Conservation (phyloP, 2,329 filamentous ascomycete species). For the Ceratocystis eucalypticola region DNA sequence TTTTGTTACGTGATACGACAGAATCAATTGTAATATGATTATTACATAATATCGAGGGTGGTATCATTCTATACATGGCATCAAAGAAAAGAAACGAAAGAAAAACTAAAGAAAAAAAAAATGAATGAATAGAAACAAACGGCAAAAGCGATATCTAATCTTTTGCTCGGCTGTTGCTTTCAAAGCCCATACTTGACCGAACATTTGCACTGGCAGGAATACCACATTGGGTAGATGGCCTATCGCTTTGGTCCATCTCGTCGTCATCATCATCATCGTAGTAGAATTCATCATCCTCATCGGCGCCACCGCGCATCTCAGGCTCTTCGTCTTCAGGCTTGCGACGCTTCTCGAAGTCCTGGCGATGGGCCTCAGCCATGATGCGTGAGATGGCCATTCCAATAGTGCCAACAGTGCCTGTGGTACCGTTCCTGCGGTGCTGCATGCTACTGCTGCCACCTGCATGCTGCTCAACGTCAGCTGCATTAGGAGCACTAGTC, state of each 20-base stretch:
- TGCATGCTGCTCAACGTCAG: slow-evolving; percentile 12
- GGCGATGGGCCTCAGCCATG: slow-evolving; percentile 71
- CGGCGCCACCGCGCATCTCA: slow-evolving; percentile 21
- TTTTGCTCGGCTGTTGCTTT: slow-evolving; percentile 2
- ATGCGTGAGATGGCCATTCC: slow-evolving; percentile 41
- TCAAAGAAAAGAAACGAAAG: background rate
- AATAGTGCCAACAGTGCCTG: slow-evolving; percentile 18
- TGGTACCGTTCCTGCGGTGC: slow-evolving; percentile 21
- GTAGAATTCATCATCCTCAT: slow-evolving; percentile 20
- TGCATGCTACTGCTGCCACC: slow-evolving; percentile 21
- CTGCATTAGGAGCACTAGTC: background rate
- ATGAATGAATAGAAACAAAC: background rate
- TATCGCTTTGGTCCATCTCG: slow-evolving; percentile 21
- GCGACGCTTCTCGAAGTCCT: slow-evolving; percentile 79
- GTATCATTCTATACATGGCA: background rate
- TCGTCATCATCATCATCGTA: slow-evolving; percentile 24
- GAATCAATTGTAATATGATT: background rate
- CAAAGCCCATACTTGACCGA: slow-evolving; percentile 5
- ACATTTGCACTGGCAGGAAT: background rate
- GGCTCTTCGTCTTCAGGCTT: slow-evolving; percentile 24
- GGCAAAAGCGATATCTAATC: slow-evolving; percentile 3
- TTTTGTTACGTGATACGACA: background rate
- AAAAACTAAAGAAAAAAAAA: background rate
- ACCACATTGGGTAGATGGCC: background rate
- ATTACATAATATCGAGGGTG: background rate